Evolutionary conservation across 2,329 filamentous ascomycete genomes (phyloP).

Genomic region (Aureobasidium leucospermi): DNA sequence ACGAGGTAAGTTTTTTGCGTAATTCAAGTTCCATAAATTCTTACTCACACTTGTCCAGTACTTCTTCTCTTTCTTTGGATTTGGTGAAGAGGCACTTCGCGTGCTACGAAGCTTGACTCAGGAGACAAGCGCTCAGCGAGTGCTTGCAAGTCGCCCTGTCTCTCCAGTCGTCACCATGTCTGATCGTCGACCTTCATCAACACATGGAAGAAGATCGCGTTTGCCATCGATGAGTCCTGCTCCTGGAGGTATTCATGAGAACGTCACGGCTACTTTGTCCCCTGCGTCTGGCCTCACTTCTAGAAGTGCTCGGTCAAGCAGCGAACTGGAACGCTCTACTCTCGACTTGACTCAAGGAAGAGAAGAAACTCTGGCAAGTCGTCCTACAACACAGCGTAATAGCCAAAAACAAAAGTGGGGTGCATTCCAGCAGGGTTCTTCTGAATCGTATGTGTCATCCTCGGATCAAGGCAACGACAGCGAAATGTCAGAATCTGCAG

Average conservation of each 20-base stretch:
- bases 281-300: conserved; percentile 31
- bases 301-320: conserved; percentile 35
- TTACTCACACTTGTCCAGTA: conserved; percentile 52
- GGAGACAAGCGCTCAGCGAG: conserved; percentile 39
- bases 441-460: conserved; percentile 58
- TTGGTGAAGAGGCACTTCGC: conserved; percentile 74
- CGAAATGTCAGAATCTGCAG: conserved; percentile 45
- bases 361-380: conserved; percentile 19
- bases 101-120: conserved; percentile 68
- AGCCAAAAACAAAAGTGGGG: neutral
- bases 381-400: neutral
- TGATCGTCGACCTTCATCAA: neutral
- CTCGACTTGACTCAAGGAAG: conserved; percentile 27
- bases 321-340: conserved; percentile 37
- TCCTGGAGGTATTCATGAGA: conserved; percentile 21
- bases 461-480: conserved; percentile 21
- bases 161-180: neutral
- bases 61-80: conserved; percentile 92
- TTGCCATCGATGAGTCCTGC: conserved; percentile 12
- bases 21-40: neutral
- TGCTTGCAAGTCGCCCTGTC: conserved; percentile 6
- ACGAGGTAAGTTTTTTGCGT: conserved; percentile 57
- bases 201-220: conserved; percentile 7
- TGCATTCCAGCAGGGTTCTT: conserved; percentile 48
- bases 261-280: conserved; percentile 39